These are phyloP conservation scores for Tilletia walkeri DNA, from an alignment of 1,284 basidiomycete genomes.

Conservation along the genomic window DNA sequence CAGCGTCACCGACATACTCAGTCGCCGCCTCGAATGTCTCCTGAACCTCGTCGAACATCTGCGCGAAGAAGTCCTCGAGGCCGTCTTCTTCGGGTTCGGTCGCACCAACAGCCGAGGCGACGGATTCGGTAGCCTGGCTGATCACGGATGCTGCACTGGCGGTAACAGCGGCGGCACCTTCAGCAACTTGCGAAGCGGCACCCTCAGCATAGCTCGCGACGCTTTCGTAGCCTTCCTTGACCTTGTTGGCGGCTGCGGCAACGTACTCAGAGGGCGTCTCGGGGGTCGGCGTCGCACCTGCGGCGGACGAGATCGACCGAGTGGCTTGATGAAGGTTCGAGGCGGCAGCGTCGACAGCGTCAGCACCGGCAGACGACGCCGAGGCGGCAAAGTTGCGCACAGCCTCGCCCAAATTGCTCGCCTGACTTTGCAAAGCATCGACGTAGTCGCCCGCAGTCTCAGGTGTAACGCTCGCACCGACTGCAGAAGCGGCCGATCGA, in stretches of 20 bases:
- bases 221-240: not conserved
- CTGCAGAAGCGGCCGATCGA: slow-evolving; percentile 22
- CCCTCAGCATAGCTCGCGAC: not conserved
- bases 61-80: no score
- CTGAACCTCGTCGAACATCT: no score
- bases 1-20: no score
- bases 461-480: slow-evolving; percentile 26
- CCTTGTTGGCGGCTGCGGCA: slow-evolving; percentile 5
- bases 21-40: no score
- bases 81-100: no score
- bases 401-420: not conserved
- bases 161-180: not conserved
- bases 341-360: not conserved
- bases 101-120: not conserved
- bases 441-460: slow-evolving; percentile 28
- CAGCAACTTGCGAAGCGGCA: not conserved
- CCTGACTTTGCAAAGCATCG: slow-evolving; percentile 12
- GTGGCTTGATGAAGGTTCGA: not conserved
- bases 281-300: slow-evolving; percentile 9
- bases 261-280: slow-evolving; percentile 4
- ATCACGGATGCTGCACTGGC: not conserved
- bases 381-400: not conserved
- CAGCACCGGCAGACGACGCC: not conserved
- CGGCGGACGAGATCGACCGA: slow-evolving; percentile 12
- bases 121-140: not conserved